phyloP scores from a whole-genome alignment of 164 flowering plant species.

The Kalanchoe fedtschenkoi region DNA sequence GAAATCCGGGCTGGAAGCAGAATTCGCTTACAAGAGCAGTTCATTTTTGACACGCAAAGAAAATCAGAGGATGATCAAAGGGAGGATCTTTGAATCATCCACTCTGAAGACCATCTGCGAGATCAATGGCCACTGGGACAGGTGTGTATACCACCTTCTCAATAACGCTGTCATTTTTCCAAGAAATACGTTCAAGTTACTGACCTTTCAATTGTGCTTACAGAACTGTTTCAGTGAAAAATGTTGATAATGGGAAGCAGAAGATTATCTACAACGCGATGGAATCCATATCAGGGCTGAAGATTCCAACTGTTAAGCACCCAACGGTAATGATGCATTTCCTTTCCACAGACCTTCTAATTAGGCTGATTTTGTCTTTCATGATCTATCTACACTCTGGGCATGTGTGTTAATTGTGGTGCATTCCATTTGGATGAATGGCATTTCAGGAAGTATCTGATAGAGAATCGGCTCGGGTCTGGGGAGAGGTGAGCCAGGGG shows the following conservation, averaged over 20 bases:
- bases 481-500: constrained; percentile 55
- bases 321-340: constrained; percentile 35
- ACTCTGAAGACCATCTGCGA: constrained; percentile 41
- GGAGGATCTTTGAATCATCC: constrained; percentile 46
- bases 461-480: constrained; percentile 61
- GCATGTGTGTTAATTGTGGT: neutral
- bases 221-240: constrained; percentile 51
- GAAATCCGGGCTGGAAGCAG: constrained; percentile 64
- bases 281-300: constrained; percentile 40
- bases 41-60: constrained; percentile 39
- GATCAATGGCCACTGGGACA: constrained; percentile 77
- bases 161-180: neutral
- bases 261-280: constrained; percentile 48
- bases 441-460: constrained; percentile 32
- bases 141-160: constrained; percentile 22
- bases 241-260: constrained; percentile 25
- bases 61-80: constrained; percentile 37
- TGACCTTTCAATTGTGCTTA: neutral
- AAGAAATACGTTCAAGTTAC: neutral
- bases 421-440: neutral
- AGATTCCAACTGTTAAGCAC: constrained; percentile 47
- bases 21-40: constrained; percentile 32
- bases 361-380: neutral
- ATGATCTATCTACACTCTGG: neutral
- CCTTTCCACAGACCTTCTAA: neutral